Conservation (phyloP, 139 green algal species). For the Chlamydomonas eustigma region DNA sequence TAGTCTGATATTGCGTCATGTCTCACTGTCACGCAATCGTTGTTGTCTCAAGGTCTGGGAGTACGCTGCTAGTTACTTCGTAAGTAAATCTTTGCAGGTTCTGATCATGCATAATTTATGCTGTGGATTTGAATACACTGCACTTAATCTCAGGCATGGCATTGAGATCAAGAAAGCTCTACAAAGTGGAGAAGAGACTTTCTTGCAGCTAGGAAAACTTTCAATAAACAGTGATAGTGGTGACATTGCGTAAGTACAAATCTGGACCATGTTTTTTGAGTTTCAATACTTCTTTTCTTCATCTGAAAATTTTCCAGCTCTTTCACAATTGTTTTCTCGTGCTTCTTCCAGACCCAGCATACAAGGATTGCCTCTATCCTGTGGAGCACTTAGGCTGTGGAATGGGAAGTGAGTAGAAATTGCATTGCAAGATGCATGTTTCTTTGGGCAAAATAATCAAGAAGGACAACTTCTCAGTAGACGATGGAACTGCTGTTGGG, state of each 20-base stretch:
- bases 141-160: conserved; percentile 4
- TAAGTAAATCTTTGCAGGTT: too few relatives aligned
- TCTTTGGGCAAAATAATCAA: too few relatives aligned
- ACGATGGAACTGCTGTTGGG: too few relatives aligned
- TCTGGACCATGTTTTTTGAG: background rate
- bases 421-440: too few relatives aligned
- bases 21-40: background rate
- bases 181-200: background rate
- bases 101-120: too few relatives aligned
- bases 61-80: background rate
- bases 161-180: conserved; percentile 11
- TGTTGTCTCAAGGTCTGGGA: background rate
- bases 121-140: too few relatives aligned
- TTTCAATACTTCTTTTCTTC: background rate
- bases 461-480: too few relatives aligned
- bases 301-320: background rate
- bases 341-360: background rate
- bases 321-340: background rate
- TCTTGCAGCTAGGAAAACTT: background rate
- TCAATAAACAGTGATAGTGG: background rate
- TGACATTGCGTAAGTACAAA: conserved; percentile 3
- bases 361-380: background rate
- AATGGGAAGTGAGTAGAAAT: conserved; percentile 1
- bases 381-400: background rate
- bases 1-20: background rate